Evolutionary conservation across 768 basidiomycete genomes (phyloP), one percentile per base, ranked within the genome.

Genomic region (Rhodosporidiobolus odoratus): DNA sequence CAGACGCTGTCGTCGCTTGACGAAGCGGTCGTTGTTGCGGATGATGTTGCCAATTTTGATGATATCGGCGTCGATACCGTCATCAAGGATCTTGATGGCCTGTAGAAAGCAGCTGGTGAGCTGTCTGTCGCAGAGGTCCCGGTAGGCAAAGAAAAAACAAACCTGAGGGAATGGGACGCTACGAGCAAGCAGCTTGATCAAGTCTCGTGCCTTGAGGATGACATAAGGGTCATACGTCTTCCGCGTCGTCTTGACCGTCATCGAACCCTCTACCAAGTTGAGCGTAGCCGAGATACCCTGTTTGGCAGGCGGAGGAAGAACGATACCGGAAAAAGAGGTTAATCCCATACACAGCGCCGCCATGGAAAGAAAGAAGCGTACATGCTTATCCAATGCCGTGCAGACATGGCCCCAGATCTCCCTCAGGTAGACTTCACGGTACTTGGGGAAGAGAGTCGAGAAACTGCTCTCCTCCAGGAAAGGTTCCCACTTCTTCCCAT

Each of bases 171-270:
- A 93, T 79, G 23, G 90, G 84, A 99, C 94, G 48, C 92, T 91
- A 78, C 96, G 87, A 34, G 96, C 92, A 35, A 99, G 85, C 7
- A 99, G 85, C 79, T 98, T 98, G 75, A 98, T 86, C 83, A 98
- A 84, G 80, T 99, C 96, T 50, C 96, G 86, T 16, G 92, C 93
- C 82, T 98, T 98, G 69, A 99, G 84, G 69, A 98, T 87, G 71
- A 96, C 87, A 78, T 97, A 98, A 0, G 96, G 96, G 79, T 99
- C 96, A 80, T 85, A 94, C 41, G 96, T 92, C 84, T 96, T 98
- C 66, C 96, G 86, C 19, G 96, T 98, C 35, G 96, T 99, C 68
- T 88, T 86, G 45, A 98, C 96, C 47, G 92, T 89, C 96, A 99
- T 98, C 37, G 91, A 91, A 71, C 96, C 96, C 73, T 98, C 91